Evolutionary conservation across 805 yeast species (phyloP), one percentile per base, ranked within the genome.

Genomic region (Monosporozyma servazzii): DNA sequence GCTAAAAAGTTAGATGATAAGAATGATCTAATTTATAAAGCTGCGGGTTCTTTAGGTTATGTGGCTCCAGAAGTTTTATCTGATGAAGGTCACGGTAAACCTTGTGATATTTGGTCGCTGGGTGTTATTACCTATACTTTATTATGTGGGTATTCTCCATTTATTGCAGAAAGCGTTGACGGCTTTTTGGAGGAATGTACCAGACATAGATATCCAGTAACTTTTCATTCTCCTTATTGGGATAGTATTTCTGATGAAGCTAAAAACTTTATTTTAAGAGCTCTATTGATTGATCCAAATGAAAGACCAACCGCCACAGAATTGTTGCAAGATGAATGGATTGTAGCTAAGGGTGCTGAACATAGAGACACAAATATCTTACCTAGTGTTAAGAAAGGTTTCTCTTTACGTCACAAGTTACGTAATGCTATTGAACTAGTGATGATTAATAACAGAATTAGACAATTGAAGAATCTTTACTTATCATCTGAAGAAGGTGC

Each of bases 31-130:
- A 72, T 88, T 53, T 80, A 76, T 31, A 73, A 84, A 21, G 82
- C 86, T 42, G 96, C 96, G 0, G 98, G 98, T 1, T 86, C 96
- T 1, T 82, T 88, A 68, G 98, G 99, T 1, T 91, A 91, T 66
- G 96, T 96, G 33, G 98, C 98, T 0, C 99, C 99, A 0, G 99
- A 91, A 64, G 89, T 91, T 7, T 76, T 91, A 39, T 70, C 81
- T 42, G 82, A 86, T 15, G 73, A 75, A 40, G 98, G 96, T 8
- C 97, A 91, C 69, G 96, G 96, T 40, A 88, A 86, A 61, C 91
- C 96, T 1, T 91, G 96, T 70, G 99, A 91, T 66, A 79, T 91
- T 51, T 91, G 99, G 99, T 86, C 96, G 1, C 65, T 91, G 40
- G 99, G 99, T 36, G 95, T 91, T 8, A 88, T 91, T 45, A 80